These are phyloP conservation scores for Dictyostelium firmibasis DNA, from an alignment of 78 protist genomes.

Conservation along the genomic window DNA sequence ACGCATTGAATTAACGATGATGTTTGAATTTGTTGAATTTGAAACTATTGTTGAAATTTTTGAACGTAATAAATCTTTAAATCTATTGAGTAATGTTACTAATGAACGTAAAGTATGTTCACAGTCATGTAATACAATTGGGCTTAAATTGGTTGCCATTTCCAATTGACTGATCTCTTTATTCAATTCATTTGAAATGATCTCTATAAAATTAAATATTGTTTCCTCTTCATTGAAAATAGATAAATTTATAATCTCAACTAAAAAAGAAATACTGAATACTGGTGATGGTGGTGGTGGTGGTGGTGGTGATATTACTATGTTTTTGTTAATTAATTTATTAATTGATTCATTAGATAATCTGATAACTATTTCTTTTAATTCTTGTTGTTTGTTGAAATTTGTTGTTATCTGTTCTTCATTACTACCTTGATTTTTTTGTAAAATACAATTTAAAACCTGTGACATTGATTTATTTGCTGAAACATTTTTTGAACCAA, in stretches of 20 bases:
- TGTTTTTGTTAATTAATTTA: background rate
- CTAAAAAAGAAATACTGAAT: background rate
- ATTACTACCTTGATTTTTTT: too few species aligned
- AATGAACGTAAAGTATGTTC: constrained; percentile 50
- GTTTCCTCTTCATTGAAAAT: background rate
- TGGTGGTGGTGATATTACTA: background rate
- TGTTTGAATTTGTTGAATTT: background rate
- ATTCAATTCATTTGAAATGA: background rate
- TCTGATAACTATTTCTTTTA: background rate
- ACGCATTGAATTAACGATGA: background rate
- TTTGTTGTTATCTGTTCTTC: too few species aligned
- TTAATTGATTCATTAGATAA: background rate
- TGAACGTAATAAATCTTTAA: background rate
- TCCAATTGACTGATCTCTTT: background rate
- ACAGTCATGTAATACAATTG: constrained; percentile 24
- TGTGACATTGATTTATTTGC: constrained; percentile 11
- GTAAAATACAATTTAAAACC: background rate
- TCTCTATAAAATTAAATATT: background rate
- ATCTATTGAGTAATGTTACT: background rate
- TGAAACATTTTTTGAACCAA: constrained; percentile 7
- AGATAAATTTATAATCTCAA: background rate
- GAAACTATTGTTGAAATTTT: background rate
- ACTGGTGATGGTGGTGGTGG: background rate
- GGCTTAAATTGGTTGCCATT: background rate
- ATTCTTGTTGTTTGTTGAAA: background rate